A percentile compares a stretch with the other conserved stretches of the same genome.
Evolutionary conservation across 495 filamentous ascomycete species (phyloP).

Genomic region (Apiosordaria backusii): DNA sequence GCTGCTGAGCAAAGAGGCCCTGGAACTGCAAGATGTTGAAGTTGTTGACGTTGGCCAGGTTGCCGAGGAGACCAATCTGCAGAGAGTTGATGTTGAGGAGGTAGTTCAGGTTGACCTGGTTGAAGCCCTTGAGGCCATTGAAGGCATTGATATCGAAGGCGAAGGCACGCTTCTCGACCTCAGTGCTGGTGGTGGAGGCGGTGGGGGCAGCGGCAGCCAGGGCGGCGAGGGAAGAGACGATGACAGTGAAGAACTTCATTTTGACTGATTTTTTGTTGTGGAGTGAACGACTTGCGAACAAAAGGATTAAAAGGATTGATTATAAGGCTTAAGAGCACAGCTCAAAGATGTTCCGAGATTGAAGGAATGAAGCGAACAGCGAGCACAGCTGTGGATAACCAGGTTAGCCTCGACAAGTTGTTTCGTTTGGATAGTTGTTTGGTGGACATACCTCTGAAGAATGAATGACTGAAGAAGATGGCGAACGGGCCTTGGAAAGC

Average conservation of each 20-base stretch:
- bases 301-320: conserved; percentile 38
- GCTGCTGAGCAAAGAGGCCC: conserved; percentile 34
- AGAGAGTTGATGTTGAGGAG: conserved; percentile 44
- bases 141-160: conserved; percentile 35
- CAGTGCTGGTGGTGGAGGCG: conserved; percentile 11
- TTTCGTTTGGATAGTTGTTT: neutral
- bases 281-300: conserved; percentile 22
- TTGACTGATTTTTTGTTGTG: conserved; percentile 30
- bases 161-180: conserved; percentile 28
- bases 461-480: conserved; percentile 44
- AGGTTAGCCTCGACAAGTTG: conserved; percentile 15
- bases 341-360: conserved; percentile 42
- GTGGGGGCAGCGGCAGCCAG: conserved; percentile 37
- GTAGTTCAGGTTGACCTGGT: conserved; percentile 46
- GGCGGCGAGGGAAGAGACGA: conserved; percentile 41
- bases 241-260: conserved; percentile 44
- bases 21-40: conserved; percentile 40
- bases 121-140: conserved; percentile 40
- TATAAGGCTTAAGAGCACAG: conserved; percentile 45
- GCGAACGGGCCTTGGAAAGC: conserved; percentile 22
- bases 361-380: conserved; percentile 49
- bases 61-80: conserved; percentile 38
- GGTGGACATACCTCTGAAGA: conserved; percentile 44
- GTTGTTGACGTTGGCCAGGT: conserved; percentile 41
- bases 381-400: conserved; percentile 43